Conservation (phyloP, 345 rosid genomes). For the Acer negundo region DNA sequence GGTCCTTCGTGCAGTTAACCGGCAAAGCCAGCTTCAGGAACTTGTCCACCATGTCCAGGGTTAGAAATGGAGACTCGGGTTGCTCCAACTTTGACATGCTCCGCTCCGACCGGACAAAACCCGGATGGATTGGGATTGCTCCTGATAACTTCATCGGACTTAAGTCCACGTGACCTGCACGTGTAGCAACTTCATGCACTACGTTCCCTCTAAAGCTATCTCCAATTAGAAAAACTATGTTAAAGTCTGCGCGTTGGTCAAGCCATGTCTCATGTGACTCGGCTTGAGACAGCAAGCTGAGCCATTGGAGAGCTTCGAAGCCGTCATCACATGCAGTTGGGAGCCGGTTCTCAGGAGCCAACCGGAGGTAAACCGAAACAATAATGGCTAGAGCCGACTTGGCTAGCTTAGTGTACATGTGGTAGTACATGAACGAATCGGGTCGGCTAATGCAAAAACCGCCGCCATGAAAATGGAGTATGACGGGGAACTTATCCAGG, state of each 20-base stretch:
- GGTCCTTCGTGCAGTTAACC: conserved; percentile 43
- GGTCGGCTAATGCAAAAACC: conserved; percentile 52
- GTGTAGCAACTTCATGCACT: conserved; percentile 43
- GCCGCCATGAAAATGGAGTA: conserved; percentile 57
- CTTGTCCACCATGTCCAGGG: conserved; percentile 63
- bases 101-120: conserved; percentile 52
- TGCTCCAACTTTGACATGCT: conserved; percentile 65
- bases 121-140: conserved; percentile 49
- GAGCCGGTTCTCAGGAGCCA: conserved; percentile 52
- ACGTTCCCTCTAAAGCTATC: conserved; percentile 57
- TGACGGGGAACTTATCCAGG: conserved; percentile 40
- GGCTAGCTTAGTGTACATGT: conserved; percentile 31
- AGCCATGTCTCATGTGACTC: conserved; percentile 39
- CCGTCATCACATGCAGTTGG: conserved; percentile 50
- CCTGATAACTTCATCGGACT: conserved; percentile 41
- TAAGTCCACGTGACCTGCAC: conserved; percentile 31
- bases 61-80: conserved; percentile 56
- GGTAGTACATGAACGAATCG: conserved; percentile 45
- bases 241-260: conserved; percentile 33
- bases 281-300: conserved; percentile 31
- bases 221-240: conserved; percentile 44
- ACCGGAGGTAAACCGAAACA: conserved; percentile 41
- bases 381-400: conserved; percentile 35
- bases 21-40: conserved; percentile 52
- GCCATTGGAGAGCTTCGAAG: too few relatives aligned